Base-by-base conservation (phyloP, 768 basidiomycete genomes). In the Tremella fuciformis region DNA sequence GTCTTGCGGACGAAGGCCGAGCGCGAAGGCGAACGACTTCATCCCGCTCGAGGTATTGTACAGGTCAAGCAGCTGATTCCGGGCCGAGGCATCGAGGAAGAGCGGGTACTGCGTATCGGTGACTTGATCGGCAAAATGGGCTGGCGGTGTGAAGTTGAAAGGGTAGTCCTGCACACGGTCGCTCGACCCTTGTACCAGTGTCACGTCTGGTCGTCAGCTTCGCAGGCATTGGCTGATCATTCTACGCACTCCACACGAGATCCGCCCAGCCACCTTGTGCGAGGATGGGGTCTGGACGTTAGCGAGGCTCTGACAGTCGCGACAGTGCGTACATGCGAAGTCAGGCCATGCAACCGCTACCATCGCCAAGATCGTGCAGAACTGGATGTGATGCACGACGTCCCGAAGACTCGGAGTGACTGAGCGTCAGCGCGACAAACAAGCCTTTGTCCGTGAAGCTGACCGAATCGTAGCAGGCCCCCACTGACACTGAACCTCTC, bases 261-360 rank as follows among this genome's bases (percentile, higher is more conserved):
- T 85, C 88, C 15, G 93, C 84, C 94, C 94, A 98, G 0, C 91
- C 86, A 7, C 88, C 86, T 70, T 89, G 87, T 9, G 86, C 84
- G 47, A 96, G 80, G 40, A 97, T 80, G n/a, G 94, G 93, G 78
- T 97, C 92, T 93, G 72, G 11, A 55, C 11, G 21, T 49, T 54
- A 46, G 50, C 22, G 21, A 24, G 13, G 8, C 6, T 44, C 7
- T 15, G 54, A 37, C 50, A 24, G 56, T 37, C 15, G 1, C 8
- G 40, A 8, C 13, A 9, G 18, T 7, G 82, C 88, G 65, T 67
- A 92, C 92, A 98, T 60, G 87, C 83, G 76, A 93, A 97, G 15
- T 81, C 80, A 0, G 96, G 94, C 94, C 94, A 99, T 73, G 89
- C 83, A 19, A 98, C 91, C 34, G 94, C 90, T 54, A 98, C 85